Evolutionary conservation across 768 basidiomycete species (phyloP).

Genomic region (Hirschioporus abietinus): DNA sequence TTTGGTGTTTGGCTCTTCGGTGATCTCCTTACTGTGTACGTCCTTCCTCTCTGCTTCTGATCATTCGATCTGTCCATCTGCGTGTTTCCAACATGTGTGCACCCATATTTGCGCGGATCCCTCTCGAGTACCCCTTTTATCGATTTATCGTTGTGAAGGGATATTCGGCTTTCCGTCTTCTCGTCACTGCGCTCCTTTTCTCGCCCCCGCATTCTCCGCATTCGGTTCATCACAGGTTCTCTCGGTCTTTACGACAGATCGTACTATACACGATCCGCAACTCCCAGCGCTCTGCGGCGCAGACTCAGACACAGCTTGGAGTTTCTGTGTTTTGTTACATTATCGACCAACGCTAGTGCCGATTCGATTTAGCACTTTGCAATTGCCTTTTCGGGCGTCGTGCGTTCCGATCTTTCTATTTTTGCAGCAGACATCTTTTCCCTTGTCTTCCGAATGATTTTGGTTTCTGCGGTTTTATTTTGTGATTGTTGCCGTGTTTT

Average conservation of each 20-base stretch:
- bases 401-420: neutral
- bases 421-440: neutral
- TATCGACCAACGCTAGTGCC: too few relatives aligned
- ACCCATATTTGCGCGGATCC: neutral
- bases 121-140: neutral
- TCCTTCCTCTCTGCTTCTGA: conserved; percentile 12
- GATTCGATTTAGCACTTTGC: neutral
- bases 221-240: neutral
- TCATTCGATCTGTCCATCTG: neutral
- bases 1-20: conserved; percentile 73
- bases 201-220: conserved; percentile 3
- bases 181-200: neutral
- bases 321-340: too few relatives aligned
- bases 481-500: neutral
- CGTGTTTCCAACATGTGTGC: neutral
- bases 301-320: too few relatives aligned
- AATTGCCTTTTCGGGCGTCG: neutral
- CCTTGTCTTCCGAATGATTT: neutral
- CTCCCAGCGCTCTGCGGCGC: too few relatives aligned
- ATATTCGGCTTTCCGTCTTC: neutral
- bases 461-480: neutral
- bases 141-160: neutral
- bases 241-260: neutral
- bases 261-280: neutral
- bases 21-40: conserved; percentile 70